phyloP scores from a whole-genome alignment of 306 rosid species.

The Vigna radiata region DNA sequence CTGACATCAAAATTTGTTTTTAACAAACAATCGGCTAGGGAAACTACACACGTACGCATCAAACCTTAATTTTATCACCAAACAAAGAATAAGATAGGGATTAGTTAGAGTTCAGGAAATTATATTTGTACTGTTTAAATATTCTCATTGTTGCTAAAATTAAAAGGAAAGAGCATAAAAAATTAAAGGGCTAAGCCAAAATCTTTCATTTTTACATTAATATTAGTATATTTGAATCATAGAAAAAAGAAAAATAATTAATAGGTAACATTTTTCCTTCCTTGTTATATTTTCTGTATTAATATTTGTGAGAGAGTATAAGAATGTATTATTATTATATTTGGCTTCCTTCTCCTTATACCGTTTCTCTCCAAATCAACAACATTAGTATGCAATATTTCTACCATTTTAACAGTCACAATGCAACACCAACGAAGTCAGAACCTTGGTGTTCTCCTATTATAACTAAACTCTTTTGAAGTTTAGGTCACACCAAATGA shows the following conservation, averaged over 20 bases:
- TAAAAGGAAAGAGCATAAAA: neutral
- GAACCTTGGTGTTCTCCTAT: neutral
- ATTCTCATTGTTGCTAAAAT: neutral
- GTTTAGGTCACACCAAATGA: slow-evolving; percentile 15
- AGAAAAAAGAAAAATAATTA: neutral
- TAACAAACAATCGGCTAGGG: neutral
- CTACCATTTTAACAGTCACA: neutral
- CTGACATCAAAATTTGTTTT: neutral
- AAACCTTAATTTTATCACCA: slow-evolving; percentile 38
- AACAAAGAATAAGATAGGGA: neutral
- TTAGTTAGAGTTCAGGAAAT: neutral
- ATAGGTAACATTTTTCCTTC: neutral
- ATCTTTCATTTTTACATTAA: neutral
- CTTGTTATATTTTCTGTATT: neutral
- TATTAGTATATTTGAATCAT: neutral
- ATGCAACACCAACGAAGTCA: neutral
- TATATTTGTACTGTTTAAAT: neutral
- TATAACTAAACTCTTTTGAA: neutral
- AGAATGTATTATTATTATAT: neutral
- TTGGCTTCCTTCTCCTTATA: neutral
- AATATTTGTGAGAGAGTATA: neutral
- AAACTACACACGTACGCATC: neutral
- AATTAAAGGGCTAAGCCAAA: neutral
- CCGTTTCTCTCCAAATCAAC: neutral
- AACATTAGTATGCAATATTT: neutral